Conservation (phyloP, 176 grass and related monocot genomes). For the Zoysia japonica region DNA sequence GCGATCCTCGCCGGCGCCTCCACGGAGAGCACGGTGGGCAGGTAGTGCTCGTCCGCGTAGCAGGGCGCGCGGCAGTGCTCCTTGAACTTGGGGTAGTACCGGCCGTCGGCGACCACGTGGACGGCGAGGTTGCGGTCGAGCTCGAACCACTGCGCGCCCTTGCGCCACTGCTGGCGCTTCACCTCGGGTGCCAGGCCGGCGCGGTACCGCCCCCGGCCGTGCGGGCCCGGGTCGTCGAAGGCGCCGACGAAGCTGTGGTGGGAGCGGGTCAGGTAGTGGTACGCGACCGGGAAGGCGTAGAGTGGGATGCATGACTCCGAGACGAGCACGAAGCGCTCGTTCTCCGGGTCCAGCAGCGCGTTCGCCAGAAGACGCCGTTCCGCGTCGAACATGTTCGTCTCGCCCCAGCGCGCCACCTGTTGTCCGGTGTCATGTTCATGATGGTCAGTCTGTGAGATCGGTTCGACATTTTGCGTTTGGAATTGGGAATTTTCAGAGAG, state of each 20-base stretch:
- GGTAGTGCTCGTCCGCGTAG: constrained; percentile 79
- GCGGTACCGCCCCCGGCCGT: constrained; percentile 56
- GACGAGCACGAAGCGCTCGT: constrained; percentile 71
- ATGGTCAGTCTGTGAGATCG: neutral
- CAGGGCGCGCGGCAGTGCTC: constrained; percentile 47
- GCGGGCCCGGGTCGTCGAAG: constrained; percentile 52
- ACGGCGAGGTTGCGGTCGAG: constrained; percentile 40
- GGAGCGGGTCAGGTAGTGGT: constrained; percentile 50
- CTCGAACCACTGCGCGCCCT: constrained; percentile 86
- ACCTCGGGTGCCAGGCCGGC: constrained; percentile 44
- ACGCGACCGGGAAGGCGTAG: constrained; percentile 36
- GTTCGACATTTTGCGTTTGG: neutral
- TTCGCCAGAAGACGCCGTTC: constrained; percentile 74
- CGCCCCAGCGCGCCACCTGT: constrained; percentile 53
- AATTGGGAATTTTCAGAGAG: neutral
- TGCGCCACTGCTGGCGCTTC: constrained; percentile 41
- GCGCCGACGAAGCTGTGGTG: constrained; percentile 56
- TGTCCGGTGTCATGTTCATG: too few species aligned
- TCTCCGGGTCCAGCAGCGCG: constrained; percentile 59
- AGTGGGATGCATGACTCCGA: constrained; percentile 73
- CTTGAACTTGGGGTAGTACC: constrained; percentile 61
- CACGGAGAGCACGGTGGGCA: constrained; percentile 56
- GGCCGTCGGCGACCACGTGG: constrained; percentile 38
- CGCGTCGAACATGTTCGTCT: constrained; percentile 56
- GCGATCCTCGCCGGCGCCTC: constrained; percentile 33